Evolutionary conservation across 805 yeast genomes (phyloP).

Genomic region (Suhomyces pyralidae): DNA sequence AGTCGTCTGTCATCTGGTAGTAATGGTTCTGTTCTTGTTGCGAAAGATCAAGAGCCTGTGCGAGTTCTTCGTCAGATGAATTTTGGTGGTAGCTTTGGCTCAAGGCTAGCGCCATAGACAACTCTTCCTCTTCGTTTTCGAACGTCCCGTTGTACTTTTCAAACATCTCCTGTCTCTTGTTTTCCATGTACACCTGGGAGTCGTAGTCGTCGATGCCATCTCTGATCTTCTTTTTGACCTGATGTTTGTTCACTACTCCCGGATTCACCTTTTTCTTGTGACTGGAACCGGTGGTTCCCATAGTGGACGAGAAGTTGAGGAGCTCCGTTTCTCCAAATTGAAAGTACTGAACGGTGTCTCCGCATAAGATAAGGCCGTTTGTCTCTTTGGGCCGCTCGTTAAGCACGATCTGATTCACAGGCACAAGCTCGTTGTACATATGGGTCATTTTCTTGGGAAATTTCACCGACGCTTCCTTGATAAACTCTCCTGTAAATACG

Average conservation of each 20-base stretch:
- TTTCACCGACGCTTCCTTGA: constrained; percentile 32
- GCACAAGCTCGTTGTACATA: constrained; percentile 21
- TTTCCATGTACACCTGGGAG: constrained; percentile 20
- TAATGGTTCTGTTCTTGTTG: background rate
- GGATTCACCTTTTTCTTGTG: constrained; percentile 15
- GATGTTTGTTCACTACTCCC: constrained; percentile 22
- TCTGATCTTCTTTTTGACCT: constrained; percentile 21
- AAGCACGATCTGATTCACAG: constrained; percentile 24
- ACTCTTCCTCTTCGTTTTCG: constrained; percentile 25
- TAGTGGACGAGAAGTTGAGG: constrained; percentile 6
- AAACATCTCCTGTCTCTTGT: constrained; percentile 25
- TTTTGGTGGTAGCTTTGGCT: constrained; percentile 24
- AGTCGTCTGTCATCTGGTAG: background rate
- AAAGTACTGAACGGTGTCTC: constrained; percentile 45
- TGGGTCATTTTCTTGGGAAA: constrained; percentile 25
- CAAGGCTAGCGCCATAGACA: constrained; percentile 32
- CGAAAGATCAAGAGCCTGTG: constrained; percentile 19
- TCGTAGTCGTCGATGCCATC: constrained; percentile 39
- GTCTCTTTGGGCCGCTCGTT: constrained; percentile 23
- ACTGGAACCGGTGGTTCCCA: constrained; percentile 1
- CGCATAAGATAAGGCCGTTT: constrained; percentile 41
- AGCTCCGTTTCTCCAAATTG: constrained; percentile 40
- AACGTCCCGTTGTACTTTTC: constrained; percentile 48
- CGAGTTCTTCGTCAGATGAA: constrained; percentile 29
- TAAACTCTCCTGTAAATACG: constrained; percentile 39